phyloP scores from a whole-genome alignment of 2,329 filamentous ascomycete species.

The Zelopaecilomyces penicillatus region DNA sequence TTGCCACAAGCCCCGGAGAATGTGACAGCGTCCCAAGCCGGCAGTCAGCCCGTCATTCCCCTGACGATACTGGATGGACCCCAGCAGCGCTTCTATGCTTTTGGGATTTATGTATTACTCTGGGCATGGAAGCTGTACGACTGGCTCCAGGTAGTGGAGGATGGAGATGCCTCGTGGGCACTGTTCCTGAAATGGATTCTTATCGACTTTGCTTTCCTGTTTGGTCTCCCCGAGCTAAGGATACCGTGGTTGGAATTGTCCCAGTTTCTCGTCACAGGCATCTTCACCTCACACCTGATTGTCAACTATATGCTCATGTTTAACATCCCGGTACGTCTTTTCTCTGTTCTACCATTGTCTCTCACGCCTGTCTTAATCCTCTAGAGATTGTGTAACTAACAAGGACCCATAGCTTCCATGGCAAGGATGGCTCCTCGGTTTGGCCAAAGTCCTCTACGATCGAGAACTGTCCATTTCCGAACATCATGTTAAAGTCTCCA shows the following conservation, averaged over 20 bases:
- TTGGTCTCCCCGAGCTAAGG: constrained; percentile 74
- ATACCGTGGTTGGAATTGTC: constrained; percentile 97
- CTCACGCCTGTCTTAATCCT: too few species aligned
- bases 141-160: constrained; percentile 67
- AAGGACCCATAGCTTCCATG: constrained; percentile 53
- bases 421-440: constrained; percentile 60
- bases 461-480: constrained; percentile 92
- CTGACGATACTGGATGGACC: constrained; percentile 78
- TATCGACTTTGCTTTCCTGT: constrained; percentile 80
- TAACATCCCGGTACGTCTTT: constrained; percentile 59
- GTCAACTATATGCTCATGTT: constrained; percentile 89
- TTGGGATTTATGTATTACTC: constrained; percentile 67
- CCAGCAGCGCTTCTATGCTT: constrained; percentile 79
- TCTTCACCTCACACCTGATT: constrained; percentile 64
- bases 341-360: constrained; percentile 5
- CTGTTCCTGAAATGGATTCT: constrained; percentile 90
- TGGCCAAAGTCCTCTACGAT: constrained; percentile 80
- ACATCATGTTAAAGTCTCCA: constrained; percentile 77
- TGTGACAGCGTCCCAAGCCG: constrained; percentile 16
- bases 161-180: constrained; percentile 80
- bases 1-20: constrained; percentile 43
- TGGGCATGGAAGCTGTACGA: constrained; percentile 83
- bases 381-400: too few species aligned
- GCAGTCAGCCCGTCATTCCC: constrained; percentile 63
- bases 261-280: constrained; percentile 58